Percentiles rank a stretch among this genome's conserved stretches.
Evolutionary conservation across 192 early-diverging fungal genomes (phyloP).

Genomic region (Diversispora epigaea): DNA sequence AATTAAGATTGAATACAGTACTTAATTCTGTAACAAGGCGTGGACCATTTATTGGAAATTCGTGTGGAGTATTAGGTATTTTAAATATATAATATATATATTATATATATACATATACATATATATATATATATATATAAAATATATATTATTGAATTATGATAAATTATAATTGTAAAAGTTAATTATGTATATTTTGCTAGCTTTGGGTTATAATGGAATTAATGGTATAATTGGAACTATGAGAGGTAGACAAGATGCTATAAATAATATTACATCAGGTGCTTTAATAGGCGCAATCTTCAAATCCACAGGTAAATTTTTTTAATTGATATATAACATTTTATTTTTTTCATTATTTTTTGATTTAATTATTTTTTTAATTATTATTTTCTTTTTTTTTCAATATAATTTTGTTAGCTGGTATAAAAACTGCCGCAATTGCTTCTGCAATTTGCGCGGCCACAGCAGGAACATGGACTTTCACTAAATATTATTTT

Average conservation of each 20-base stretch:
- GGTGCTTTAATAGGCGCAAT: slow-evolving; percentile 74
- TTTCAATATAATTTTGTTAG: not conserved
- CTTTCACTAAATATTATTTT: slow-evolving; percentile 40
- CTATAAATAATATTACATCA: slow-evolving; percentile 66
- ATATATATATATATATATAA: not conserved
- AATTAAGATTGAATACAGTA: slow-evolving; percentile 77
- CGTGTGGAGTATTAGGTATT: slow-evolving; percentile 67
- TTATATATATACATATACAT: not conserved
- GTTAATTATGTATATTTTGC: not conserved
- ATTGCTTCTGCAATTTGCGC: slow-evolving; percentile 59
- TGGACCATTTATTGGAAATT: slow-evolving; percentile 83
- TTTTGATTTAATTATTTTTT: slow-evolving; percentile 24
- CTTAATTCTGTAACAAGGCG: slow-evolving; percentile 81
- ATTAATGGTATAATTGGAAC: slow-evolving; percentile 66
- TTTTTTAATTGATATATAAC: not conserved
- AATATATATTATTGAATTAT: not conserved
- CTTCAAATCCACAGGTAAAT: slow-evolving; percentile 69
- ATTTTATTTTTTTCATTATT: not conserved
- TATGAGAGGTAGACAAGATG: slow-evolving; percentile 62
- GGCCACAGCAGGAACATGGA: slow-evolving; percentile 57
- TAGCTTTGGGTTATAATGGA: slow-evolving; percentile 79
- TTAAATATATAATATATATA: slow-evolving; percentile 2
- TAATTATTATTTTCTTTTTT: not conserved
- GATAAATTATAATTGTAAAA: not conserved
- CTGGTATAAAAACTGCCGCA: slow-evolving; percentile 60